Percentiles rank a stretch among this genome's conserved stretches.
These are phyloP conservation scores for Aspergillus incahuasiensis DNA, from an alignment of 495 filamentous ascomycete species.

Conservation along the genomic window DNA sequence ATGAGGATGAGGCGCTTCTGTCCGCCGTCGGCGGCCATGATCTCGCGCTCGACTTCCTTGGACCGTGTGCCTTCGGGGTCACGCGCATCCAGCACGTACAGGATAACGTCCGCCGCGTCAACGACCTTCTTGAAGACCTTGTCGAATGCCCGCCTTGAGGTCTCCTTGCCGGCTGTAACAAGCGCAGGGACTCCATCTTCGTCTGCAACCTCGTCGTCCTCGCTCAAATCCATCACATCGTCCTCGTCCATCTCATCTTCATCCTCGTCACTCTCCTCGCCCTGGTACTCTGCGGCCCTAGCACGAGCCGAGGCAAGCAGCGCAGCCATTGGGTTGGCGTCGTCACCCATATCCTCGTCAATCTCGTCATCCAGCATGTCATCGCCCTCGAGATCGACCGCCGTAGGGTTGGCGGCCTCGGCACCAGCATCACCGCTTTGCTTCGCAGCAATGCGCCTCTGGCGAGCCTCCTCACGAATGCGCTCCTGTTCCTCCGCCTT, in stretches of 20 bases:
- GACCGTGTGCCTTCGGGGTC: constrained; percentile 91
- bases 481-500: constrained; percentile 75
- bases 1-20: constrained; percentile 88
- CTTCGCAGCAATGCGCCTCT: constrained; percentile 48
- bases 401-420: constrained; percentile 26
- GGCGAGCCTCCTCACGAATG: constrained; percentile 66
- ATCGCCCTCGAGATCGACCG: constrained; percentile 43
- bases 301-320: constrained; percentile 84
- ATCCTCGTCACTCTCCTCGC: constrained; percentile 57
- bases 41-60: constrained; percentile 79
- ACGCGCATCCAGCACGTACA: constrained; percentile 92
- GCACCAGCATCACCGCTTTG: constrained; percentile 32
- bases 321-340: constrained; percentile 86
- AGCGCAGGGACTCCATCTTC: constrained; percentile 23
- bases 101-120: constrained; percentile 79
- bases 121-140: constrained; percentile 97
- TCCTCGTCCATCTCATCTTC: constrained; percentile 56
- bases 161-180: constrained; percentile 50
- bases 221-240: constrained; percentile 46
- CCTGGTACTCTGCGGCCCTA: constrained; percentile 73
- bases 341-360: constrained; percentile 54
- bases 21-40: constrained; percentile 78
- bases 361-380: constrained; percentile 50
- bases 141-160: constrained; percentile 81
- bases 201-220: constrained; percentile 35